phyloP scores from a whole-genome alignment of 108 stramenopile species.

The Epipyxis sp. region DNA sequence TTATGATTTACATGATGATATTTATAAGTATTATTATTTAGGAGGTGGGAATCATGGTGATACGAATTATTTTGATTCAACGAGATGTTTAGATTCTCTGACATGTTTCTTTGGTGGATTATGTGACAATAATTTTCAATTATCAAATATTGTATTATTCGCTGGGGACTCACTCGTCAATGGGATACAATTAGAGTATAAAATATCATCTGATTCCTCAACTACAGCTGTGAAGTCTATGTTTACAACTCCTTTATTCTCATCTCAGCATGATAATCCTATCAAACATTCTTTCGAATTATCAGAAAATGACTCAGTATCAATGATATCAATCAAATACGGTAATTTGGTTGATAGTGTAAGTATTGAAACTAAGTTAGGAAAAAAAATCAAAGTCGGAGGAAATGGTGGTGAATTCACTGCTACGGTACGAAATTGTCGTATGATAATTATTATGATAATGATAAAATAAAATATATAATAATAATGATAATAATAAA shows the following conservation, averaged over 20 bases:
- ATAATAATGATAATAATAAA: too few relatives aligned
- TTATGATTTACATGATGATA: background rate
- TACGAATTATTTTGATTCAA: background rate
- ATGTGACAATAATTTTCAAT: too few relatives aligned
- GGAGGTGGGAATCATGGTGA: background rate
- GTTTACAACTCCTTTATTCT: background rate
- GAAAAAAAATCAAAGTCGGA: background rate
- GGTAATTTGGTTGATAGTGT: background rate
- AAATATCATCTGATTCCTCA: background rate
- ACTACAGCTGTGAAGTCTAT: background rate
- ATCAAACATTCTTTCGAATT: background rate
- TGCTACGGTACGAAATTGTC: too few relatives aligned
- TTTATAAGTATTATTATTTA: background rate
- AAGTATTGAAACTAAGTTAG: background rate
- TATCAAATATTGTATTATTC: too few relatives aligned
- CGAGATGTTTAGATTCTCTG: background rate
- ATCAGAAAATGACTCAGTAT: background rate
- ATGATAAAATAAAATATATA: background rate
- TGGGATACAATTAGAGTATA: background rate
- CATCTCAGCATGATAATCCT: background rate
- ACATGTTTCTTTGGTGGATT: background rate
- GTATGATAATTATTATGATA: background rate
- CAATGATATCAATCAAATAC: background rate
- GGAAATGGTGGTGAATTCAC: background rate
- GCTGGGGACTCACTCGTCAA: too few relatives aligned